A percentile compares a stretch with the other conserved stretches of the same genome.
Evolutionary conservation across 257 asterid species (phyloP).

Genomic region (Anisodus tanguticus): DNA sequence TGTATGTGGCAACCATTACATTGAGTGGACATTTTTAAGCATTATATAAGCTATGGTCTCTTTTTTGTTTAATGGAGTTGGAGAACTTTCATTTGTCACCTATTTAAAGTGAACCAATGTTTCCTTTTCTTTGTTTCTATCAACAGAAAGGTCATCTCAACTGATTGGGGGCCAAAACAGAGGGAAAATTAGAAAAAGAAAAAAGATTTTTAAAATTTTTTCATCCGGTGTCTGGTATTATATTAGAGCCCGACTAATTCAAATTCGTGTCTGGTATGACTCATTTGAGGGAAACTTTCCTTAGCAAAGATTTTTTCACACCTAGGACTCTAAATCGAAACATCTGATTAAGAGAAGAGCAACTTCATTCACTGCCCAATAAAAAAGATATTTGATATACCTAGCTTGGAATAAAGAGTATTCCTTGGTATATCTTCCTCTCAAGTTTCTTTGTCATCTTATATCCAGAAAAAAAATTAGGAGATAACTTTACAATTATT

Average conservation of each 20-base stretch:
- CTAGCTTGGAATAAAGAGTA: background rate
- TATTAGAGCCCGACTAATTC: too few relatives aligned
- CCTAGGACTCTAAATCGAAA: too few relatives aligned
- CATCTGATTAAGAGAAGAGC: too few relatives aligned
- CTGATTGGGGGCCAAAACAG: background rate
- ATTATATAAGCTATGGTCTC: slow-evolving; percentile 1
- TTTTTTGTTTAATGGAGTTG: slow-evolving; percentile 15
- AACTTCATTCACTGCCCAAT: too few relatives aligned
- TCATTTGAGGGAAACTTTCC: too few relatives aligned
- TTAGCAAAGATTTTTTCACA: too few relatives aligned
- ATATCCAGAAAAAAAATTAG: too few relatives aligned
- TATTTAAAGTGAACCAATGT: background rate
- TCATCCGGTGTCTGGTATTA: too few relatives aligned
- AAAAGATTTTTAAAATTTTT: background rate
- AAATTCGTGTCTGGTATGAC: too few relatives aligned
- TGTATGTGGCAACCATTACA: slow-evolving; percentile 3
- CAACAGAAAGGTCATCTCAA: background rate
- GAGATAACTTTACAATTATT: background rate
- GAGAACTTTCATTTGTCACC: slow-evolving; percentile 29
- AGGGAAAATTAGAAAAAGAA: too few relatives aligned
- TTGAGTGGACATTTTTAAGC: background rate
- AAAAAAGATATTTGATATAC: background rate
- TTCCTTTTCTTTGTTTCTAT: background rate
- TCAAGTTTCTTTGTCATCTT: background rate
- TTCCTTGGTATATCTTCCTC: background rate